These are phyloP conservation scores for Volvariella surrecta DNA, from an alignment of 1,284 basidiomycete species.

Conservation along the genomic window DNA sequence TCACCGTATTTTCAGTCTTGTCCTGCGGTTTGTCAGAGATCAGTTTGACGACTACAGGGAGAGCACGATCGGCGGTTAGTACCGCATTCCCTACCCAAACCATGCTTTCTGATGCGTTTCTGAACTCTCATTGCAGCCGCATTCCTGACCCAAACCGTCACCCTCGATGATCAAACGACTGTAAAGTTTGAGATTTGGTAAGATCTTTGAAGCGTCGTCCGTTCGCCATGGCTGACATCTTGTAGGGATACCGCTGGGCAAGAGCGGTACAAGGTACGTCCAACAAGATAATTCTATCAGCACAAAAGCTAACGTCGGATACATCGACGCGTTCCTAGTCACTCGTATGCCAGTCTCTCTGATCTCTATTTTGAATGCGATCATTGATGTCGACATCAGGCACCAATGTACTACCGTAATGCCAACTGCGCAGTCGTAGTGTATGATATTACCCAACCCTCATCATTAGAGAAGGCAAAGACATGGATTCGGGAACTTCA, in stretches of 20 bases:
- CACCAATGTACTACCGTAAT: slow-evolving; percentile 91
- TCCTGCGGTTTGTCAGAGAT: slow-evolving; percentile 93
- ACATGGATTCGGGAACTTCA: slow-evolving; percentile 96
- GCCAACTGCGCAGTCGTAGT: slow-evolving; percentile 85
- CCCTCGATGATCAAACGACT: slow-evolving; percentile 80
- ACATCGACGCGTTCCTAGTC: slow-evolving; percentile 32
- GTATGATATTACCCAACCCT: slow-evolving; percentile 81
- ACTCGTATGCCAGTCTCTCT: slow-evolving; percentile 36
- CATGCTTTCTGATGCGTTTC: slow-evolving; percentile 13
- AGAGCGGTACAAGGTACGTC: slow-evolving; percentile 80
- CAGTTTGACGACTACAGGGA: slow-evolving; percentile 98
- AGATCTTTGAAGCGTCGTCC: slow-evolving; percentile 15
- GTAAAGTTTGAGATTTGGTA: slow-evolving; percentile 99
- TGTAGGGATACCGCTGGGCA: slow-evolving; percentile 87
- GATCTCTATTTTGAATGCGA: slow-evolving; percentile 6
- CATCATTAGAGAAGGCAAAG: slow-evolving; percentile 91
- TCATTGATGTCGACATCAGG: slow-evolving; percentile 32
- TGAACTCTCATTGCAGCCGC: slow-evolving; percentile 64
- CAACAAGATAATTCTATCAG: neutral
- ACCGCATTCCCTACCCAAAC: neutral
- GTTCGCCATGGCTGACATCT: slow-evolving; percentile 2
- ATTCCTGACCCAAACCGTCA: slow-evolving; percentile 94
- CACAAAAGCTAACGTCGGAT: slow-evolving; percentile 4
- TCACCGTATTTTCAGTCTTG: slow-evolving; percentile 51
- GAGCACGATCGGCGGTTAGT: slow-evolving; percentile 75